Evolutionary conservation across 192 early-diverging fungal genomes (phyloP).

Genomic region (Dissophora globulifera): DNA sequence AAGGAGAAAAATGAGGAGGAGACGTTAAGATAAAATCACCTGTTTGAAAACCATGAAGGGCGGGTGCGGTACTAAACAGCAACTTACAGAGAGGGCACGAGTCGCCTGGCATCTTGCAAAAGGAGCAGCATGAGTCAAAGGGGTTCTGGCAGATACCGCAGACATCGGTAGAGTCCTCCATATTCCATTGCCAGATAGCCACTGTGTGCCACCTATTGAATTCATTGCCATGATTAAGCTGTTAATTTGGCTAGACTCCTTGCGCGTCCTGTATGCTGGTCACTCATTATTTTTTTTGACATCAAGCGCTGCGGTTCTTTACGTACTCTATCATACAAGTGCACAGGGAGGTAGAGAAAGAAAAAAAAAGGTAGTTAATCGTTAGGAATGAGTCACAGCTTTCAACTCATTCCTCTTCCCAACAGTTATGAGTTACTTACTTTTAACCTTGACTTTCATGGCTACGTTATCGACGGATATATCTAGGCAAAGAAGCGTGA

Average conservation of each 20-base stretch:
- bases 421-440: neutral
- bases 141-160: slow-evolving; percentile 92
- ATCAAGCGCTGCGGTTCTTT: neutral
- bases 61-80: too few relatives aligned
- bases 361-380: too few relatives aligned
- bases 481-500: too few relatives aligned
- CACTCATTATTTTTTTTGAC: neutral
- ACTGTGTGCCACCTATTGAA: slow-evolving; percentile 81
- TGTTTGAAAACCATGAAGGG: too few relatives aligned
- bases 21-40: too few relatives aligned
- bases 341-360: too few relatives aligned
- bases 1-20: neutral
- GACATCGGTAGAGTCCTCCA: slow-evolving; percentile 82
- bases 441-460: slow-evolving; percentile 50
- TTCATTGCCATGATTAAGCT: too few relatives aligned
- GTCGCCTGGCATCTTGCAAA: slow-evolving; percentile 88
- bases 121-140: slow-evolving; percentile 88
- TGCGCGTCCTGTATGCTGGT: neutral
- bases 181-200: slow-evolving; percentile 91
- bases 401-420: neutral
- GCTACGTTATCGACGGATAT: neutral
- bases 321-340: neutral
- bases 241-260: too few relatives aligned
- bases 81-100: slow-evolving; percentile 81
- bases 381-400: too few relatives aligned